Evolutionary conservation across 2,329 filamentous ascomycete genomes (phyloP), one percentile per base, ranked within the genome.

Genomic region (Beauveria scarabaeidicola): DNA sequence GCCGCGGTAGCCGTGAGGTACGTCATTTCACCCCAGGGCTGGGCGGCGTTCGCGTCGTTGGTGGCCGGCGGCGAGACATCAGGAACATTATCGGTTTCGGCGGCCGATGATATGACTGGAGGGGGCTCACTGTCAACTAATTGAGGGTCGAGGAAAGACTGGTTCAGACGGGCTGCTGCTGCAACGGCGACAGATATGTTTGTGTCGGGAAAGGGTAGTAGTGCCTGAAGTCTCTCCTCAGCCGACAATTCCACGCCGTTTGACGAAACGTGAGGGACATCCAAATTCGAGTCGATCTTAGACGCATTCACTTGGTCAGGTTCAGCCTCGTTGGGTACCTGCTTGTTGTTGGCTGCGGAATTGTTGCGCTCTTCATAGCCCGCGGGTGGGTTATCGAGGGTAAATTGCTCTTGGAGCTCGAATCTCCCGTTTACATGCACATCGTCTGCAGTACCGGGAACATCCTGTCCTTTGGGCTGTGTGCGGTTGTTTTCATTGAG

Each of bases 401-500:
- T 81, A 66, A 81, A 84, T 47, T 84, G 81, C 51, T 85, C 82
- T 41, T 84, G 81, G 11, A 84, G 67, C 63, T 84, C 81, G 62
- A 83, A 78, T 47, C 73, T 72, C 47, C 77, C 74, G 41, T 64
- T 59, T 10, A 66, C 62, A 61, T 67, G 64, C 25, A 68, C 63
- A 50, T 53, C 58, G 25, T 66, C 68, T 11, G 53, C 36, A 62
- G 60, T 47, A 61, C 66, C 68, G 62, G 74, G 21, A 67, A 69
- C 63, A 51, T 76, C 64, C 25, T 67, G 66, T 32, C 62, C 65
- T 27, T 67, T 77, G 62, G 81, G 74, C 13, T 10, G 57, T 60
- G 77, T 77, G 65, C 82, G 81, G 56, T 78, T 81, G 68, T 84
- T 85, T 66, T 85, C 81, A 61, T 78, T 82, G 17, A 85, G 77